These are phyloP conservation scores for Cynanchum wilfordii DNA, from an alignment of 257 asterid genomes.

Conservation along the genomic window DNA sequence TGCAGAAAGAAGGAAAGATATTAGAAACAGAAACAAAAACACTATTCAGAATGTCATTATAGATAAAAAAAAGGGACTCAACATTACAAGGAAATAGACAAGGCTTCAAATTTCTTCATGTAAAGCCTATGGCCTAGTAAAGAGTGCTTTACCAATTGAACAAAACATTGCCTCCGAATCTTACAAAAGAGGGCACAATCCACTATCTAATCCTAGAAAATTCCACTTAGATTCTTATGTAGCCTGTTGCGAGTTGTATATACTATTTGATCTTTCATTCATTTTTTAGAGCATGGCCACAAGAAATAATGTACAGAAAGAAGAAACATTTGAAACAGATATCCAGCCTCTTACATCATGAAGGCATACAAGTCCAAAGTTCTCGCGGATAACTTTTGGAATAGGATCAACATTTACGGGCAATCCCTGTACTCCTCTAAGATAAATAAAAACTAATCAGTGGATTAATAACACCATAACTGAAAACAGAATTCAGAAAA, in stretches of 20 bases:
- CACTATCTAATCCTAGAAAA: not conserved
- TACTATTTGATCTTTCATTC: not conserved
- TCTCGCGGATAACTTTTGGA: slow-evolving; percentile 58
- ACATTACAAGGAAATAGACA: not conserved
- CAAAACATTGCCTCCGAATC: not conserved
- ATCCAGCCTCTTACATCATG: slow-evolving; percentile 54
- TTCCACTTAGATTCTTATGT: not conserved
- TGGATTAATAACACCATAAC: not conserved
- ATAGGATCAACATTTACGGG: slow-evolving; percentile 76
- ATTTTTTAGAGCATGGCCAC: not conserved
- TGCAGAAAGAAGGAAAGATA: not conserved
- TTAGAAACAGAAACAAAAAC: not conserved
- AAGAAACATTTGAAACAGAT: slow-evolving; percentile 3
- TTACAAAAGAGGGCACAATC: not conserved
- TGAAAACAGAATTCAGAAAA: not conserved
- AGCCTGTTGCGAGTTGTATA: not conserved
- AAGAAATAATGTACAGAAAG: slow-evolving; percentile 1
- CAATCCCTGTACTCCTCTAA: slow-evolving; percentile 68
- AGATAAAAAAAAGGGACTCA: not conserved
- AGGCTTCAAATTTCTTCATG: not conserved
- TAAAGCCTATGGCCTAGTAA: not conserved
- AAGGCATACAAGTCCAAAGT: slow-evolving; percentile 61
- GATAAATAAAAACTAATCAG: slow-evolving; percentile 18
- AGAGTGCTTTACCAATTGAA: not conserved
- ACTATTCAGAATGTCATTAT: not conserved